Percentiles rank a stretch among this genome's conserved stretches.
Evolutionary conservation across 2,329 filamentous ascomycete genomes (phyloP).

Genomic region (Sordariomycetes sp.): DNA sequence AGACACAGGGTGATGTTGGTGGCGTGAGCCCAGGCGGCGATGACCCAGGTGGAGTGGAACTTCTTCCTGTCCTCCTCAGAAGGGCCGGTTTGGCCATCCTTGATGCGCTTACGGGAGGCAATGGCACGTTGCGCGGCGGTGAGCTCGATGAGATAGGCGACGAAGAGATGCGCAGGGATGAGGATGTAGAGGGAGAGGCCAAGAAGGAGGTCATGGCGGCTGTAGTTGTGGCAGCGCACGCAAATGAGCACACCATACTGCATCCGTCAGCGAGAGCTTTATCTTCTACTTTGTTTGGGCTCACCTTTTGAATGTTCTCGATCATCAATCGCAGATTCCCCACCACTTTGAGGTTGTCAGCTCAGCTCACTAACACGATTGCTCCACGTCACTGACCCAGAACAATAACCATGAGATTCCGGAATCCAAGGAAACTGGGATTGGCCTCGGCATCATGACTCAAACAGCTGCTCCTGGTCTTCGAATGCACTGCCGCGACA

Average conservation of each 20-base stretch:
- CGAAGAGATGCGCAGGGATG: conserved; percentile 82
- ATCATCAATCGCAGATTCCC: conserved; percentile 92
- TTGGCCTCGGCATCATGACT: conserved; percentile 69
- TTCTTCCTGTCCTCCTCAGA: conserved; percentile 52
- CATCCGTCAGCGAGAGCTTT: too few species aligned
- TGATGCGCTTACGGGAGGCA: conserved; percentile 47
- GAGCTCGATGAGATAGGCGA: conserved; percentile 84
- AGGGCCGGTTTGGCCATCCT: conserved; percentile 34
- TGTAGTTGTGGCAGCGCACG: conserved; percentile 80
- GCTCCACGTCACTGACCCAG: conserved; percentile 47
- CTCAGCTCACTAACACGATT: conserved; percentile 1
- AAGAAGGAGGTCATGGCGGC: conserved; percentile 64
- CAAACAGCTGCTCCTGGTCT: conserved; percentile 65
- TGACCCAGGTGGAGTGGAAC: conserved; percentile 70
- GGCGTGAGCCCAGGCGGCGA: conserved; percentile 72
- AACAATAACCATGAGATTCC: conserved; percentile 93
- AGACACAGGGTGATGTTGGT: conserved; percentile 79
- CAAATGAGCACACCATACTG: conserved; percentile 95
- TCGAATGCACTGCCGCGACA: conserved; percentile 76
- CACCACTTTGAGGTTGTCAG: conserved; percentile 50
- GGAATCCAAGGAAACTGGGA: conserved; percentile 86
- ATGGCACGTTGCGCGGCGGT: conserved; percentile 73
- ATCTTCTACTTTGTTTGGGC: too few species aligned
- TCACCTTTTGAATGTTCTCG: conserved; percentile 89
- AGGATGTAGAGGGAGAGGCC: conserved; percentile 74